phyloP scores from a whole-genome alignment of 306 rosid species.

The Inga laurina region DNA sequence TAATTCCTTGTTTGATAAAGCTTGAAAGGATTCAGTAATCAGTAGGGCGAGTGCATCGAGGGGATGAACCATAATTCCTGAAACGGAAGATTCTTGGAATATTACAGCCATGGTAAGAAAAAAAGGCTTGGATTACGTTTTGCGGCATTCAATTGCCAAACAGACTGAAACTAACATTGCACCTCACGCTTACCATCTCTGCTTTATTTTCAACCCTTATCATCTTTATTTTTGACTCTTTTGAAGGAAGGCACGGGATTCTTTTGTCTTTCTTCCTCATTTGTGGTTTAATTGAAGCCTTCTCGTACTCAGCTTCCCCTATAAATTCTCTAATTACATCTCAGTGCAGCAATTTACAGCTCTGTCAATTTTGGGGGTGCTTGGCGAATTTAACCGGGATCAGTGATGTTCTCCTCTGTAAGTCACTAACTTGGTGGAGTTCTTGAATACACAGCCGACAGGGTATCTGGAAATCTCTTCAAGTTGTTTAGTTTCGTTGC shows the following conservation, averaged over 20 bases:
- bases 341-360: slow-evolving; percentile 5
- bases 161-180: slow-evolving; percentile 49
- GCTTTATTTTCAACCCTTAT: slow-evolving; percentile 25
- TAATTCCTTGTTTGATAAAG: neutral
- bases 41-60: neutral
- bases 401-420: neutral
- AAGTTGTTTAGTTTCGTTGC: slow-evolving; percentile 37
- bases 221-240: slow-evolving; percentile 39
- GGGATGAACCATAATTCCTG: neutral
- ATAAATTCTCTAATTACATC: slow-evolving; percentile 32
- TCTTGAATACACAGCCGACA: neutral
- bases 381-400: slow-evolving; percentile 14
- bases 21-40: neutral
- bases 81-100: neutral
- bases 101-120: neutral
- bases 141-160: slow-evolving; percentile 33
- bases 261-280: slow-evolving; percentile 37
- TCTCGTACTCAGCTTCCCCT: slow-evolving; percentile 27
- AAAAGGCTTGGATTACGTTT: neutral
- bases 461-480: slow-evolving; percentile 33
- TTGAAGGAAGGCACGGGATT: slow-evolving; percentile 21
- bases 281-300: slow-evolving; percentile 29
- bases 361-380: slow-evolving; percentile 15
- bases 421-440: neutral
- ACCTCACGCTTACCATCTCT: slow-evolving; percentile 36